These are phyloP conservation scores for Cyclotella kingstonii DNA, from an alignment of 108 stramenopile species.

Conservation along the genomic window DNA sequence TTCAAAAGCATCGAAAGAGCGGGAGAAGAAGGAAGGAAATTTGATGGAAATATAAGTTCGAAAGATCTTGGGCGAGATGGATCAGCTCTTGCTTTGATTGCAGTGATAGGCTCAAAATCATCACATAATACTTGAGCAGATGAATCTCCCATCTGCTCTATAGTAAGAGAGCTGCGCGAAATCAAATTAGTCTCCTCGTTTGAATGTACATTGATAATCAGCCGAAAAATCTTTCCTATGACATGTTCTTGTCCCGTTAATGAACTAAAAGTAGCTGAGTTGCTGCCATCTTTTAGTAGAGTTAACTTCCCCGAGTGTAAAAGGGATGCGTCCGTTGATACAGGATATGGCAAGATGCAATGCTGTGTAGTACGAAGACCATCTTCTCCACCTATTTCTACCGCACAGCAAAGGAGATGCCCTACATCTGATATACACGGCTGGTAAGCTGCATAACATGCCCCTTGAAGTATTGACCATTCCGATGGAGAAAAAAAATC, in stretches of 20 bases:
- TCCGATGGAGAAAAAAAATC: slow-evolving; percentile 11
- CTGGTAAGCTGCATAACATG: slow-evolving; percentile 58
- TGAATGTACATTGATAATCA: slow-evolving; percentile 23
- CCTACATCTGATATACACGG: slow-evolving; percentile 64
- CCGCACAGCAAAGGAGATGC: slow-evolving; percentile 49
- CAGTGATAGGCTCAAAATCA: slow-evolving; percentile 9
- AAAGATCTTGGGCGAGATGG: slow-evolving; percentile 36
- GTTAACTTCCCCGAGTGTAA: slow-evolving; percentile 58
- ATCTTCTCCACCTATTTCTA: slow-evolving; percentile 33
- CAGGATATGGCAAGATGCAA: slow-evolving; percentile 24
- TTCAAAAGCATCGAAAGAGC: slow-evolving; percentile 9
- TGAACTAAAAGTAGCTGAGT: slow-evolving; percentile 50
- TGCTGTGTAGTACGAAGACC: background rate
- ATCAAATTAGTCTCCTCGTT: slow-evolving; percentile 8
- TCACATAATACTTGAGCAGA: slow-evolving; percentile 24
- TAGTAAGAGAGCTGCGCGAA: slow-evolving; percentile 8
- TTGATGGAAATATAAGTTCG: slow-evolving; percentile 23
- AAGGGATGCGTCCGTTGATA: slow-evolving; percentile 48
- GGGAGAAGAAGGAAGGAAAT: slow-evolving; percentile 3
- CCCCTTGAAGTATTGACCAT: slow-evolving; percentile 57
- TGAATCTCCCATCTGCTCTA: slow-evolving; percentile 17
- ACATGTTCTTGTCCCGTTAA: slow-evolving; percentile 43
- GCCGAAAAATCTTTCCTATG: slow-evolving; percentile 25
- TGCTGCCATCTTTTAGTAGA: slow-evolving; percentile 26
- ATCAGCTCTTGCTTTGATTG: slow-evolving; percentile 20